Evolutionary conservation across 306 rosid genomes (phyloP), one percentile per base, ranked within the genome.

Genomic region (Citrullus colocynthis): DNA sequence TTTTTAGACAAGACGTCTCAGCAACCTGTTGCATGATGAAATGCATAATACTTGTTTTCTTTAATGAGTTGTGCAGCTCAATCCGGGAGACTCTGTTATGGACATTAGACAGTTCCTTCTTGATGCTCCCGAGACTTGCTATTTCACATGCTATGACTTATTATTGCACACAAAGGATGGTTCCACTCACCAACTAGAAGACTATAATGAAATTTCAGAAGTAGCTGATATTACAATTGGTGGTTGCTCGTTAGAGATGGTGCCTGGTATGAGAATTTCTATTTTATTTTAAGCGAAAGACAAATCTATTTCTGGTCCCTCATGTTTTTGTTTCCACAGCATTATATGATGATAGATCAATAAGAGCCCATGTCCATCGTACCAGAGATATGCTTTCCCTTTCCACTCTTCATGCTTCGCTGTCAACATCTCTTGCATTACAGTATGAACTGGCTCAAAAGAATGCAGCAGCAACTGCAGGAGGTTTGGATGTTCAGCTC

Each of bases 61-160:
- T 84, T 71, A 18, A 60, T 84, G 78, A 67, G 63, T 80, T 3
- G 65, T 74, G 77, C 91, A 96, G 99, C 87, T 96, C 87, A 96
- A 89, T 81, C 99, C 99, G 3, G 98, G 97, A 81, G 98, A 96
- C 77, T 92, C 99, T 82, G 98, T 96, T 41, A 89, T 92, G 96
- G 99, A 96, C 85, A 89, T 96, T 55, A 86, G 98, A 74, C 99
- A 96, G 64, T 91, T 96, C 83, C 94, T 96, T 82, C 98, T 96
- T 80, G 99, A 96, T 91, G 98, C 99, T 71, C 96, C 98, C 0
- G 99, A 96, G 88, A 88, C 98, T 13, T 96, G 99, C 85, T 96
- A 89, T 87, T 87, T 89, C 84, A 96, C 99, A 45, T 96, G 99
- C 86, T 96, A 92, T 86, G 99, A 93, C 88, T 88, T 96, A 74